Base-by-base conservation (phyloP, 768 basidiomycete species). In the Podaxis sp. region DNA sequence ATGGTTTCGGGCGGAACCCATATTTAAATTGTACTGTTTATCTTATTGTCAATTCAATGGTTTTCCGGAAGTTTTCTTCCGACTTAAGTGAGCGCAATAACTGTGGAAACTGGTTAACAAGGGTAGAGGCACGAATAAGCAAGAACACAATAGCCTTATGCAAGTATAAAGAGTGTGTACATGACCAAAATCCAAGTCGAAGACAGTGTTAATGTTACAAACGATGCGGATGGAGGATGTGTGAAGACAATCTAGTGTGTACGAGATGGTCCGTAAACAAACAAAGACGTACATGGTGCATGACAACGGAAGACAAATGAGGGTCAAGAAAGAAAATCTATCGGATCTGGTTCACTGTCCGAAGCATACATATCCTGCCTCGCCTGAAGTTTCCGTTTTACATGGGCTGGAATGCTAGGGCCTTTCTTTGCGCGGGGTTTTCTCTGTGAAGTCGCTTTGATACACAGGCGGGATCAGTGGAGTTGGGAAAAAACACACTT, bases 311-410 rank as follows among this genome's bases (percentile, higher is more conserved):
- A 9, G 52, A 30, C 3, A 19, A 19, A 30, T 52, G 22, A 53
- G 2, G 12, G 22, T 81, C 69, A 80, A 36, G 79, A 76, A 39
- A 82, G 70, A 64, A 80, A 82, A 64, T 82, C 80, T 52, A 82
- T 72, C 30, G 80, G 79, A 61, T 82, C 81, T 6, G 79, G 76
- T 57, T 80, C 81, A 61, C 75, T 73, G 48, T 76, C 77, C 1
- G 44, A 38, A 38, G 44, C n/a, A 28, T 49, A 49, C 22, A 36
- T 24, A 15, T 49, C 54, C 2, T 62, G 44, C 5, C 26, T 53
- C 22, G 36, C 36, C 7, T 48, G 48, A n/a, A 62, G 44, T 48
- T 56, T 62, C 12, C 42, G 42, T 28, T 48, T 48, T 17, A 56
- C 12, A 26, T 56, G 61, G 17, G 30, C 30, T 12, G 61, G 61